Evolutionary conservation across 2,329 filamentous ascomycete species (phyloP).

Genomic region (Leptographium wingfieldii): DNA sequence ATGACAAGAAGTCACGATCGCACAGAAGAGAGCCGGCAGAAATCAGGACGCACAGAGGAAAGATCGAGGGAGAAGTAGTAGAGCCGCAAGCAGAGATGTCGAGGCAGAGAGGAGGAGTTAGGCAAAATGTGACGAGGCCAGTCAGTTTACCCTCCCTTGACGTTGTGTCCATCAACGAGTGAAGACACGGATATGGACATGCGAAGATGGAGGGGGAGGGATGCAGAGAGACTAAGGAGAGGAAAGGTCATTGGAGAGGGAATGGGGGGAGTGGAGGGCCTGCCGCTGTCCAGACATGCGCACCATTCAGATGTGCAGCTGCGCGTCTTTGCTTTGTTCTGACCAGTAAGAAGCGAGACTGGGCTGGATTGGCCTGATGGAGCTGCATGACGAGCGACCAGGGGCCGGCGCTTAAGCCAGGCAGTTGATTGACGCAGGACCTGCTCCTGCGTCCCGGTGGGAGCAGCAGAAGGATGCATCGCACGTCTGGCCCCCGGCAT

Average conservation of each 20-base stretch:
- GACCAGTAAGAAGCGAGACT: neutral
- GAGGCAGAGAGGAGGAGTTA: neutral
- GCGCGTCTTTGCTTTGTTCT: neutral
- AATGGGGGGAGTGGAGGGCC: neutral
- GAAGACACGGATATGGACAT: neutral
- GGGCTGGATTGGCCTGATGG: conserved; percentile 19
- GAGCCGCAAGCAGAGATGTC: neutral
- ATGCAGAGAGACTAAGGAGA: neutral
- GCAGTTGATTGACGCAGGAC: conserved; percentile 11
- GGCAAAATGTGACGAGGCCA: neutral
- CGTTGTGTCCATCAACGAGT: neutral
- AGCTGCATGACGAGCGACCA: conserved; percentile 36
- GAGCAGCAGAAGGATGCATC: neutral
- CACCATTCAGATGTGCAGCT: neutral
- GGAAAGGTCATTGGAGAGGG: neutral
- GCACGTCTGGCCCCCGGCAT: neutral
- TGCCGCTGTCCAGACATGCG: neutral
- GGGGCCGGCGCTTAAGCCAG: conserved; percentile 44
- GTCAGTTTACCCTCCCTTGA: neutral
- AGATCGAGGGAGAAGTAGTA: neutral
- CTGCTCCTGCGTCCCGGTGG: neutral
- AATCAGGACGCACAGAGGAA: neutral
- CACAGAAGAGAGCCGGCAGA: neutral
- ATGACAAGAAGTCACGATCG: neutral
- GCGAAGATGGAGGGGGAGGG: neutral